Evolutionary conservation across 2,329 filamentous ascomycete genomes (phyloP).

Genomic region (Neurospora sp.): DNA sequence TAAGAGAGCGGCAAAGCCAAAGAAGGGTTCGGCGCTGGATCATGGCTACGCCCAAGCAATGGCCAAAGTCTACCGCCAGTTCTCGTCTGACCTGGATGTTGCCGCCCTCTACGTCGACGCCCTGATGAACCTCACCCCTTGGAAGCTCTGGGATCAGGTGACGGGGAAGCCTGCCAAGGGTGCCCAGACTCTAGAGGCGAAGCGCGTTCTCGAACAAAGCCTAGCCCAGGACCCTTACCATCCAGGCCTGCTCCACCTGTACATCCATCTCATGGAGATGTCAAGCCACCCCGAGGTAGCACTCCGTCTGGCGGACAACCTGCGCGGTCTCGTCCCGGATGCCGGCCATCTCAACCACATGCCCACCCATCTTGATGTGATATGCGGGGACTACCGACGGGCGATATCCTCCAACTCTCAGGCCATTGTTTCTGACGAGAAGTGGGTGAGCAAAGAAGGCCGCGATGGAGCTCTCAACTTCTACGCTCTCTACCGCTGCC

Average conservation of each 20-base stretch:
- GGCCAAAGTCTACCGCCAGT: slow-evolving; percentile 25
- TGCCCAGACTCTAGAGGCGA: slow-evolving; percentile 49
- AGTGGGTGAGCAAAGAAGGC: slow-evolving; percentile 38
- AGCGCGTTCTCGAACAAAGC: slow-evolving; percentile 47
- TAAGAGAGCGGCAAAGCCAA: slow-evolving; percentile 27
- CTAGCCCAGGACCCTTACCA: slow-evolving; percentile 46
- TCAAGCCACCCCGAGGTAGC: slow-evolving; percentile 16
- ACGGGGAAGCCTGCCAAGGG: slow-evolving; percentile 35
- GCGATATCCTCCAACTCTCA: slow-evolving; percentile 58
- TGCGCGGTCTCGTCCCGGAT: slow-evolving; percentile 17
- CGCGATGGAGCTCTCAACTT: slow-evolving; percentile 56
- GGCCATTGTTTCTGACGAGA: slow-evolving; percentile 59
- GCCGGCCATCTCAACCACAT: slow-evolving; percentile 66
- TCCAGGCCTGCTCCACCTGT: slow-evolving; percentile 57
- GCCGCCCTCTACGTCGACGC: slow-evolving; percentile 50
- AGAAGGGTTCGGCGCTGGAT: slow-evolving; percentile 47
- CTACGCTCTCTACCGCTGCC: slow-evolving; percentile 66
- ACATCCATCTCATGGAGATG: slow-evolving; percentile 28
- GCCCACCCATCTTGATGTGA: slow-evolving; percentile 67
- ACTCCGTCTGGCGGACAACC: slow-evolving; percentile 14
- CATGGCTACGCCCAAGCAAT: slow-evolving; percentile 49
- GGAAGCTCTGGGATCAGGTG: slow-evolving; percentile 33
- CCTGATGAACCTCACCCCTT: slow-evolving; percentile 39
- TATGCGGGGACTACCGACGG: slow-evolving; percentile 60
- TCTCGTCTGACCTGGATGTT: slow-evolving; percentile 45